A percentile compares a stretch with the other conserved stretches of the same genome.
These are phyloP conservation scores for Arbutus unedo DNA, from an alignment of 148 eudicot species.

Conservation along the genomic window DNA sequence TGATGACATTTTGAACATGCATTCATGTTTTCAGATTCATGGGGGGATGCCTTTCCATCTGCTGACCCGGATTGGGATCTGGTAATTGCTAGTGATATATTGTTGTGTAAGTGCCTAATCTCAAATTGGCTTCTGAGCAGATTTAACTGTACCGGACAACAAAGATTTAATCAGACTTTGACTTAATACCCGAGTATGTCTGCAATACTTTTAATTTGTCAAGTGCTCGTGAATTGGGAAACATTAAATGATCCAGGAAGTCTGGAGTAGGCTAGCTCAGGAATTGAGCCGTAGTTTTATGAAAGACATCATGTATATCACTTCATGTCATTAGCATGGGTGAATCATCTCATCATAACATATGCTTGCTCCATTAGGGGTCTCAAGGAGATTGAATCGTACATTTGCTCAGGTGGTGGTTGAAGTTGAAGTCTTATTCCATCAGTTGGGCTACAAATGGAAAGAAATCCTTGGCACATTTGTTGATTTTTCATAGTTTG, in stretches of 20 bases:
- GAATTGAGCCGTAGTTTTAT: background rate
- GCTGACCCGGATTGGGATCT: constrained; percentile 74
- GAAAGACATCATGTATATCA: background rate
- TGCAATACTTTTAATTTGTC: background rate
- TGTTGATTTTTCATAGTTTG: constrained; percentile 8
- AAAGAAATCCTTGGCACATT: background rate
- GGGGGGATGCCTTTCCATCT: constrained; percentile 79
- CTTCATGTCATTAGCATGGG: background rate
- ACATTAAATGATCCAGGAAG: background rate
- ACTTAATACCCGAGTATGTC: constrained; percentile 8
- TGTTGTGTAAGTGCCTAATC: constrained; percentile 66
- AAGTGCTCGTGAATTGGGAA: background rate
- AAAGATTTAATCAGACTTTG: constrained; percentile 4
- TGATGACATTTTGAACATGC: background rate
- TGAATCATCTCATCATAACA: background rate
- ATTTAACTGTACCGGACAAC: background rate
- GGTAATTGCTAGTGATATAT: constrained; percentile 89
- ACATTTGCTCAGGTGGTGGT: background rate
- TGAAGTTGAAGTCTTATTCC: background rate
- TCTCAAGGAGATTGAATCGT: background rate
- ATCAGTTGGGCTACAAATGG: background rate
- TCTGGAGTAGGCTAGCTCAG: background rate
- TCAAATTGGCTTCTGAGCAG: background rate
- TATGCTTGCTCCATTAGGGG: background rate
- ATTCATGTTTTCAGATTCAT: constrained; percentile 60